Conservation (phyloP, 1,284 basidiomycete species). For the Trichosporon faecale region DNA sequence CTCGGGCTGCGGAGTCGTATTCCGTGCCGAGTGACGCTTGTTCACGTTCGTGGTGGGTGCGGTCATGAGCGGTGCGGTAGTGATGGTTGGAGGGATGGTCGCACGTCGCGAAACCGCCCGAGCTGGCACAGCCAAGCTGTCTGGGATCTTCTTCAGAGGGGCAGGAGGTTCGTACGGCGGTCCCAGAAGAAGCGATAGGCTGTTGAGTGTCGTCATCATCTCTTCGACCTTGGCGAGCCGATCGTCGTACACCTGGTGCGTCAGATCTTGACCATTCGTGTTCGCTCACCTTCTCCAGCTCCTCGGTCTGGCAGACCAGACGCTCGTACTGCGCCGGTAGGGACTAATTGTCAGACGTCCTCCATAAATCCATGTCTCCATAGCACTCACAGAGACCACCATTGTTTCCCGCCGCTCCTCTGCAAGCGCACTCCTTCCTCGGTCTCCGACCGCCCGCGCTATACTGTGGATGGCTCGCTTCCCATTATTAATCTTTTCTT, state of each 20-base stretch:
- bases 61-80: neutral
- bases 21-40: constrained; percentile 19
- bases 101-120: constrained; percentile 3
- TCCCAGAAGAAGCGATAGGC: constrained; percentile 41
- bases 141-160: constrained; percentile 39
- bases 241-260: constrained; percentile 39
- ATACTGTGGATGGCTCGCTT: constrained; percentile 33
- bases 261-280: neutral
- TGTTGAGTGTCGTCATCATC: constrained; percentile 26
- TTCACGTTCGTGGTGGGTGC: constrained; percentile 22
- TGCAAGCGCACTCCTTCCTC: constrained; percentile 34
- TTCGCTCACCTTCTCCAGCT: constrained; percentile 34
- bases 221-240: constrained; percentile 37
- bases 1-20: constrained; percentile 2
- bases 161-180: constrained; percentile 38
- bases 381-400: neutral
- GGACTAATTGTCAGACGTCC: constrained; percentile 18
- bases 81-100: too few species aligned
- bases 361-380: too few species aligned
- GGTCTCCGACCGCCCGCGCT: constrained; percentile 41
- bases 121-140: constrained; percentile 13
- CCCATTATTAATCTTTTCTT: constrained; percentile 35
- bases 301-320: constrained; percentile 35
- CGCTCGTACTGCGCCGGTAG: constrained; percentile 41
- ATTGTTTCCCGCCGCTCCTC: constrained; percentile 31